Evolutionary conservation across 177 flowering plant species (phyloP).

Genomic region (Vitis hybrid): DNA sequence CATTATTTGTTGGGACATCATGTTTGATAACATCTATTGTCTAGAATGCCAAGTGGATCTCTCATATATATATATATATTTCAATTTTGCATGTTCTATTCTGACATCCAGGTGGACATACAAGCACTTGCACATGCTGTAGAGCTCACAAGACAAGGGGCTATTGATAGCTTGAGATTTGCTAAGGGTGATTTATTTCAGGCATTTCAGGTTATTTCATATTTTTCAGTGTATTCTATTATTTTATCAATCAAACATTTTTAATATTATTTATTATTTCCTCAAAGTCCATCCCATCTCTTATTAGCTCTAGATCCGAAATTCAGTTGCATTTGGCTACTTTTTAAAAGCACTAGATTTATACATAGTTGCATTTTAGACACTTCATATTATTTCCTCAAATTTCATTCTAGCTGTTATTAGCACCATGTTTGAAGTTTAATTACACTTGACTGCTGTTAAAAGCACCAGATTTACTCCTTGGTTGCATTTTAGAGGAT

Average conservation of each 20-base stretch:
- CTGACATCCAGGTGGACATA: slow-evolving; percentile 74
- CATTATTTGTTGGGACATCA: not conserved
- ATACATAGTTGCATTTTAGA: no score
- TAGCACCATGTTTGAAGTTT: not conserved
- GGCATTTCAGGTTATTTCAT: slow-evolving; percentile 81
- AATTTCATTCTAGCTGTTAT: not conserved
- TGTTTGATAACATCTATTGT: no score
- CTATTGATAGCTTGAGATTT: slow-evolving; percentile 89
- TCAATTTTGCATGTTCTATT: slow-evolving; percentile 4
- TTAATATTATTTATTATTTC: no score
- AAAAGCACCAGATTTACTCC: not conserved
- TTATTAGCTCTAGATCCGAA: no score
- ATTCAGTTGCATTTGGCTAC: not conserved
- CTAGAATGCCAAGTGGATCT: not conserved
- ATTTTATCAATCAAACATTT: not conserved
- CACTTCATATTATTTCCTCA: not conserved
- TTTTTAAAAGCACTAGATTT: not conserved
- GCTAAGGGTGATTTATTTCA: slow-evolving; percentile 82
- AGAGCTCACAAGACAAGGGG: slow-evolving; percentile 95
- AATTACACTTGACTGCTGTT: not conserved
- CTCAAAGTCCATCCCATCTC: no score
- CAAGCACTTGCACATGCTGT: slow-evolving; percentile 99
- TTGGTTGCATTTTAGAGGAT: no score
- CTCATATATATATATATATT: not conserved
- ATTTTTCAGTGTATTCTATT: not conserved